A percentile compares a stretch with the other conserved stretches of the same genome.
These are phyloP conservation scores for Lagenaria siceraria DNA, from an alignment of 306 rosid species.

Conservation along the genomic window DNA sequence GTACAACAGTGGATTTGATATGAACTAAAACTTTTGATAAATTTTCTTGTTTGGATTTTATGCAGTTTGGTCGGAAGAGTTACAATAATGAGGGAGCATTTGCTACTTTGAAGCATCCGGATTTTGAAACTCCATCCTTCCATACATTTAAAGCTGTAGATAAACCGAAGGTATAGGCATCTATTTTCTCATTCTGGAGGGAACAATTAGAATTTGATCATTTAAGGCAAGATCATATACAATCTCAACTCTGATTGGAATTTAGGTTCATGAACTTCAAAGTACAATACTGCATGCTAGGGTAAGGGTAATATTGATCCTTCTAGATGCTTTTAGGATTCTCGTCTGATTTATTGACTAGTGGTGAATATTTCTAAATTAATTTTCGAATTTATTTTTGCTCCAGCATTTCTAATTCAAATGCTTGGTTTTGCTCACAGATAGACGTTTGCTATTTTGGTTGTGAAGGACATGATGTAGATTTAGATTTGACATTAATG, in stretches of 20 bases:
- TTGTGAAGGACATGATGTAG: slow-evolving; percentile 28
- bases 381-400: not conserved
- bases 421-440: slow-evolving; percentile 25
- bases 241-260: not conserved
- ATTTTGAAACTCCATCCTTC: slow-evolving; percentile 63
- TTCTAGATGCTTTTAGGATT: not conserved
- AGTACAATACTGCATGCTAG: not conserved
- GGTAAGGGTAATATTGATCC: not conserved
- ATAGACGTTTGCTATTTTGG: slow-evolving; percentile 37
- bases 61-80: slow-evolving; percentile 56
- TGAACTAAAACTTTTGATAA: slow-evolving; percentile 2
- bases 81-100: slow-evolving; percentile 72
- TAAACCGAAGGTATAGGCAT: slow-evolving; percentile 42
- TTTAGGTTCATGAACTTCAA: slow-evolving; percentile 3
- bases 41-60: slow-evolving; percentile 7
- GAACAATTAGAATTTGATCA: not conserved
- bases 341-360: not conserved
- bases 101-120: slow-evolving; percentile 56
- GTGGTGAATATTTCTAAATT: not conserved
- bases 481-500: slow-evolving; percentile 24
- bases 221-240: not conserved
- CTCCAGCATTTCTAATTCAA: not conserved
- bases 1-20: not conserved
- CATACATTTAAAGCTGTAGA: slow-evolving; percentile 55
- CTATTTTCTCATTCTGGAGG: not conserved